Base-by-base conservation (phyloP, 768 basidiomycete genomes). In the Kwoniella bestiolae region DNA sequence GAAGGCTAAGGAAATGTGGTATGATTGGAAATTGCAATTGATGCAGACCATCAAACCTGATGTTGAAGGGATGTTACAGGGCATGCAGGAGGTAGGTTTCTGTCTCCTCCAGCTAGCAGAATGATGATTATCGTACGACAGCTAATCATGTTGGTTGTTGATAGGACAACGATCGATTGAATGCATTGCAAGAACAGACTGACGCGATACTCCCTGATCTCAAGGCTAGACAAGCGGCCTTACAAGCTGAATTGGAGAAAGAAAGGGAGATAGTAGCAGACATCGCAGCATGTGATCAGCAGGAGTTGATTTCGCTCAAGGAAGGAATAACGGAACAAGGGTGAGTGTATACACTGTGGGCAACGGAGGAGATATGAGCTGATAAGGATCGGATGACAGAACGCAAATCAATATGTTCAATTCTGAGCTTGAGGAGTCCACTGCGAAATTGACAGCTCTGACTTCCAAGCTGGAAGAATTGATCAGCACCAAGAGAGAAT, bases 21-120 rank as follows among this genome's bases (percentile, higher is more conserved):
- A 80, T 60, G 74, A 79, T 26, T 82, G 81, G 81, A 74, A 75
- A 63, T 66, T 64, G 32, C 66, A 70, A 14, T 64, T 80, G 56
- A 69, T 80, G 47, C 56, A 66, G 26, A 67, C 67, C 21, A 66
- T 82, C 29, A 58, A 68, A 56, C 73, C 75, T 12, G 72, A 71
- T 51, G 68, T 78, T 31, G 61, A 79, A 46, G 60, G 63, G 26
- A 55, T 69, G 49, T 56, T 75, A 16, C 56, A 56, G 23, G 72
- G 68, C 11, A 68, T 78, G 69, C 67, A 69, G 50, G 73, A 79
- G 61, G 79, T 77, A 45, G 63, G 77, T 67, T 5, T 12, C 8
- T 25, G 8, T 51, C 34, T 31, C 32, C 23, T 5, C n/a, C n/a
- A n/a, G n/a, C n/a, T n/a, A n/a, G n/a, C n/a, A n/a, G n/a, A n/a